Base-by-base conservation (phyloP, 2,329 filamentous ascomycete genomes). In the Fusarium equiseti region DNA sequence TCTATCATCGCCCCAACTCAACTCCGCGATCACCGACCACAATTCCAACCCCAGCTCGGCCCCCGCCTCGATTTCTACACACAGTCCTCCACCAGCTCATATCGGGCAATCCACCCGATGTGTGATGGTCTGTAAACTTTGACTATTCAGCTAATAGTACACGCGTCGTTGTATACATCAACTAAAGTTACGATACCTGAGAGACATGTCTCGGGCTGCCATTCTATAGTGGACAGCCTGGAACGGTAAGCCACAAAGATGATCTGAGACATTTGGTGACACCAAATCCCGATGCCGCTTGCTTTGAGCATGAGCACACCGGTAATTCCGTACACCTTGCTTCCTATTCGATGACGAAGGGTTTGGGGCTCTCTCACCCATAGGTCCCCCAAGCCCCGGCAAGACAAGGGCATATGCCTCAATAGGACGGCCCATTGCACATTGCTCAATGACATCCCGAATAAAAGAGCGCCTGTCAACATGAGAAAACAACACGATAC, bases 331-430 rank as follows among this genome's bases (percentile, higher is more conserved):
- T 58, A 59, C 52, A 40, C 22, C 54, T 55, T 29, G 18, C 27
- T 64, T 42, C 57, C 60, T 61, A 73, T 73, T 73, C 65, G 71
- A 54, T 45, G 40, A 42, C 11, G 44, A 53, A 55, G 48, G 57
- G 42, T 54, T 63, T 61, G 51, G 48, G 61, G 42, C 43, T 62
- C 40, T 62, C 43, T 48, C 59, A 44, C 40, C 45, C 35, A 53
- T 49, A 43, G 50, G 50, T 43, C 54, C 52, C 58, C 51, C 42
- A 55, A 60, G 26, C 64, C 60, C 65, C 58, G 60, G 63, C 60
- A 68, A 66, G 50, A 60, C 54, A 63, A 50, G 63, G 59, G 59
- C 48, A 70, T 63, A 42, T 44, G 22, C 56, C 58, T 48, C 45
- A 45, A 52, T 63, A 40, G 44, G 55, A 63, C 54, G 46, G 55